These are phyloP conservation scores for Calycina herbarum DNA, from an alignment of 2,329 filamentous ascomycete genomes.

Conservation along the genomic window DNA sequence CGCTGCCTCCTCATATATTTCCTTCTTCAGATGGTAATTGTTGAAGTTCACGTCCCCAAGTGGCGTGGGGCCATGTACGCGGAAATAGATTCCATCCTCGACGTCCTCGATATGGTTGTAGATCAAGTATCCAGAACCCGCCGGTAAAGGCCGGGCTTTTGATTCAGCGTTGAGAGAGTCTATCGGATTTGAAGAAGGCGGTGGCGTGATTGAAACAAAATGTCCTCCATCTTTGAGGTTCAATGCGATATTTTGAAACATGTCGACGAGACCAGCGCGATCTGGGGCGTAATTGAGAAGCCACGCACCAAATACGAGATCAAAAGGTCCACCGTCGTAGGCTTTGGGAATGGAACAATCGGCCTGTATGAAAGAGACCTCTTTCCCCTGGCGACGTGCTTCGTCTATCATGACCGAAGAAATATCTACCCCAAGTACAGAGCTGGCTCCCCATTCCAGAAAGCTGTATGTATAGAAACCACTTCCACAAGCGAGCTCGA, in stretches of 20 bases:
- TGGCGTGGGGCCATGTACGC: slow-evolving; percentile 16
- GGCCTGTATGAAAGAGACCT: slow-evolving; percentile 25
- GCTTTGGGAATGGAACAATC: slow-evolving; percentile 35
- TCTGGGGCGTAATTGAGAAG: slow-evolving; percentile 41
- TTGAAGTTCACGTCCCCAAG: slow-evolving; percentile 31
- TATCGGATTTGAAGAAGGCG: neutral
- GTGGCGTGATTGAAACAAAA: neutral
- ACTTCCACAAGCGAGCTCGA: slow-evolving; percentile 43
- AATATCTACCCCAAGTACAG: slow-evolving; percentile 41
- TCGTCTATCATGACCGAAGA: slow-evolving; percentile 39
- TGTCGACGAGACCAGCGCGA: slow-evolving; percentile 34
- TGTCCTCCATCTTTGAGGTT: slow-evolving; percentile 39
- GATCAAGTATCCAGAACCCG: neutral
- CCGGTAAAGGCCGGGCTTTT: neutral
- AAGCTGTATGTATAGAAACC: slow-evolving; percentile 40
- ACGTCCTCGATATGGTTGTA: neutral
- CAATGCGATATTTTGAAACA: slow-evolving; percentile 39
- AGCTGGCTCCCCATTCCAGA: slow-evolving; percentile 39
- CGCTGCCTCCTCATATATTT: slow-evolving; percentile 35
- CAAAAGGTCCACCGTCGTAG: slow-evolving; percentile 35
- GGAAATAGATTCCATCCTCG: neutral
- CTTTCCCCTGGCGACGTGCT: slow-evolving; percentile 24
- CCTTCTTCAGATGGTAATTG: slow-evolving; percentile 35
- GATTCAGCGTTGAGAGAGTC: neutral
- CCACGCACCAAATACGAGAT: slow-evolving; percentile 41